Evolutionary conservation across 2,329 filamentous ascomycete species (phyloP).

Genomic region (Furcasterigmium sp.): DNA sequence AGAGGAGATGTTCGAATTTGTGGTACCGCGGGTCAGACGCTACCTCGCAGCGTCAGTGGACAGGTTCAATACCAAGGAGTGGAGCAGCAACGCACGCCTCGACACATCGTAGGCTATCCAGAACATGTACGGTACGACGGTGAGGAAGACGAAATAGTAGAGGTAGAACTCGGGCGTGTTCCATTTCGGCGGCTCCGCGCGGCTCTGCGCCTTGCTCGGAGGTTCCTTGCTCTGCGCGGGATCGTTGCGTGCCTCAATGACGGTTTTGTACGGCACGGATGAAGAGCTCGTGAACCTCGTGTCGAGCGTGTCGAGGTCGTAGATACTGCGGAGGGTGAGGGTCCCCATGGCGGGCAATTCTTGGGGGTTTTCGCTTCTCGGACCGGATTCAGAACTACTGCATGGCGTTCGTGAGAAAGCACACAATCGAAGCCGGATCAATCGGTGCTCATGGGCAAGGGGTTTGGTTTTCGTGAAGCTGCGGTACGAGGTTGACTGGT

Average conservation of each 20-base stretch:
- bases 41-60: constrained; percentile 30
- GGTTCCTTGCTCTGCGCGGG: constrained; percentile 29
- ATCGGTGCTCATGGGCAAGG: no score
- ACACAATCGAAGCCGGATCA: no score
- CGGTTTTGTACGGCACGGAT: constrained; percentile 57
- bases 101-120: constrained; percentile 86
- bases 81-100: constrained; percentile 48
- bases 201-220: constrained; percentile 35
- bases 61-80: constrained; percentile 11
- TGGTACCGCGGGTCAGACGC: constrained; percentile 76
- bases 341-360: constrained; percentile 30
- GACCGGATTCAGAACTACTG: no score
- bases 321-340: constrained; percentile 45
- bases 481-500: no score
- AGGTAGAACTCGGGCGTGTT: constrained; percentile 77
- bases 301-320: constrained; percentile 59
- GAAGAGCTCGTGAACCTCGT: constrained; percentile 65
- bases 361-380: neutral
- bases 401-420: no score
- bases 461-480: no score
- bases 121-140: constrained; percentile 79
- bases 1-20: constrained; percentile 66
- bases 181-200: constrained; percentile 68
- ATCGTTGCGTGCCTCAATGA: constrained; percentile 42
- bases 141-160: constrained; percentile 66